phyloP scores from a whole-genome alignment of 805 yeast species.

The Lipomyces yamadae region DNA sequence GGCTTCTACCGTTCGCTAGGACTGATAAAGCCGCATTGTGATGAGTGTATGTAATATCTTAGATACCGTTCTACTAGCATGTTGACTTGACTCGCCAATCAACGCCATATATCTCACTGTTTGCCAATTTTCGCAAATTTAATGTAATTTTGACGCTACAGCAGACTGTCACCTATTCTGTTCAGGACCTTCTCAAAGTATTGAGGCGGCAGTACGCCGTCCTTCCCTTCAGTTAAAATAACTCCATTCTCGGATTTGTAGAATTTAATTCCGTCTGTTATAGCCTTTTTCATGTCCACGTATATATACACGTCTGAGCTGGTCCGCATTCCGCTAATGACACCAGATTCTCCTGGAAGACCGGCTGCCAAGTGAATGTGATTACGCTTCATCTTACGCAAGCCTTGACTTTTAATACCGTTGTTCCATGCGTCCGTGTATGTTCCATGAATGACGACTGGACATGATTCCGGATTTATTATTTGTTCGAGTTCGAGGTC shows the following conservation, averaged over 20 bases:
- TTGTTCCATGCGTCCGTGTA: slow-evolving; percentile 51
- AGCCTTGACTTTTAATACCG: slow-evolving; percentile 55
- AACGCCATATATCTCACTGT: background rate
- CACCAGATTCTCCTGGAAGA: slow-evolving; percentile 52
- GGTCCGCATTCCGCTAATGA: slow-evolving; percentile 76
- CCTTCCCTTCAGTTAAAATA: slow-evolving; percentile 65
- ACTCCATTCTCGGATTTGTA: slow-evolving; percentile 76
- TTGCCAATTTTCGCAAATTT: background rate
- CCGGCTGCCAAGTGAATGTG: slow-evolving; percentile 86
- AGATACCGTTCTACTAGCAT: background rate
- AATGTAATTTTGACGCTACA: slow-evolving; percentile 3
- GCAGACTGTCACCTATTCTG: slow-evolving; percentile 35
- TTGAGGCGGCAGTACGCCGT: slow-evolving; percentile 56
- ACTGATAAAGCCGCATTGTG: no score
- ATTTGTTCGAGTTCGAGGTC: slow-evolving; percentile 53
- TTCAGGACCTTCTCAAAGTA: slow-evolving; percentile 53
- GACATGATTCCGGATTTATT: slow-evolving; percentile 51
- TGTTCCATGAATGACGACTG: slow-evolving; percentile 81
- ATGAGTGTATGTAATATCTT: no score
- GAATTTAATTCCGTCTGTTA: slow-evolving; percentile 55
- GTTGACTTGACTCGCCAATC: background rate
- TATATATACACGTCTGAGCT: slow-evolving; percentile 63
- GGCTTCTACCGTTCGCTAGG: no score
- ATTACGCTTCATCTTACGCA: slow-evolving; percentile 72
- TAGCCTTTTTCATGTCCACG: slow-evolving; percentile 59